Conservation (phyloP, 2,329 filamentous ascomycete species). For the Fusarium anguioides region DNA sequence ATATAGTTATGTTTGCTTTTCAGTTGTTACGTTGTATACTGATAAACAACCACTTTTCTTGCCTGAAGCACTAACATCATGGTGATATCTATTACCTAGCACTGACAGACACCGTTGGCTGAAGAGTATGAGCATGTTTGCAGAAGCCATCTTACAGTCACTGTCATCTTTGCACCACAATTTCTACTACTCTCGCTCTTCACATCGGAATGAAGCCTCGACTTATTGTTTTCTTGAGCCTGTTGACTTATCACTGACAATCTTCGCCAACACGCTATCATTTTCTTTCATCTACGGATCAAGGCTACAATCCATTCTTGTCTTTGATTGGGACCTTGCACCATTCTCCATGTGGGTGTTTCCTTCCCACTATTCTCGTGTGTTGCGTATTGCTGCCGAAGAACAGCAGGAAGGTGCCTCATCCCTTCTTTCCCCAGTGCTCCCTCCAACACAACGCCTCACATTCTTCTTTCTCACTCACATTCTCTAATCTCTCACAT, state of each 20-base stretch:
- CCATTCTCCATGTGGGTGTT: too few species aligned
- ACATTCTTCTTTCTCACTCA: neutral
- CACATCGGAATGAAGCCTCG: neutral
- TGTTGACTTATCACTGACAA: neutral
- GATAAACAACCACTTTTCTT: neutral
- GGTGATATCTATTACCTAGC: neutral
- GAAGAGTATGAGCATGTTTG: neutral
- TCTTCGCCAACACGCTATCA: neutral
- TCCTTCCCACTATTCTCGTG: neutral
- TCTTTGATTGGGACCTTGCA: constrained; percentile 13
- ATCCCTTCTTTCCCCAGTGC: constrained; percentile 7
- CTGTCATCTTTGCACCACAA: neutral
- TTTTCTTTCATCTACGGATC: neutral
- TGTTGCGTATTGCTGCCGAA: neutral
- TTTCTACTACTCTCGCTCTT: neutral
- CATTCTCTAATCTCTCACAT: neutral
- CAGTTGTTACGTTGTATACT: too few species aligned
- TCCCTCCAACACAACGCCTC: neutral
- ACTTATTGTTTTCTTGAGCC: neutral
- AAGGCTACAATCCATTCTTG: constrained; percentile 1
- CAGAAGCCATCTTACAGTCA: neutral
- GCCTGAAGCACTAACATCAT: neutral
- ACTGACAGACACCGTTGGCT: constrained; percentile 3
- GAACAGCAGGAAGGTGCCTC: constrained; percentile 18
- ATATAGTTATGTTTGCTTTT: too few species aligned